Base-by-base conservation (phyloP, 1,139 yeast genomes). In the Wickerhamomyces sp. region DNA sequence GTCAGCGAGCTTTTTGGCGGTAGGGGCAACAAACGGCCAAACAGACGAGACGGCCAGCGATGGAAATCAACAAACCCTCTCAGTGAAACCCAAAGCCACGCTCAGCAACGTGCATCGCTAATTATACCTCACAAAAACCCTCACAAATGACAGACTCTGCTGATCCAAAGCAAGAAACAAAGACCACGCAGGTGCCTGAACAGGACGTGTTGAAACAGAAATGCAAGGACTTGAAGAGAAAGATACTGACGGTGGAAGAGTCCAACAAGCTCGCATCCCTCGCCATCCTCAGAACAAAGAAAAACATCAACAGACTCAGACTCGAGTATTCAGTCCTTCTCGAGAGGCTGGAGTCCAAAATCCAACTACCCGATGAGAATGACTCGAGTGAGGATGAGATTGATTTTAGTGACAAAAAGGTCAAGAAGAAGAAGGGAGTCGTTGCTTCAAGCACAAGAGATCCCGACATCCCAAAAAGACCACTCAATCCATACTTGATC, bases 381-480 rank as follows among this genome's bases (percentile, higher is more conserved):
- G 44, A 42, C 2, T 32, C 41, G 10, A 47, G 42, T 54, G 52
- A 33, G 18, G 41, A 40, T 23, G 46, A 43, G 4, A 38, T 40
- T 15, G 52, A 47, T 17, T 39, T 46, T n/a, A 36, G 31, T n/a
- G 52, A 48, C 50, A 41, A 56, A 45, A 42, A 49, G 36, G 33
- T 49, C 38, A 37, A 42, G 49, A 32, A 57, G 54, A 40, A 50
- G 47, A 28, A 61, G 57, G 28, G 60, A 48, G 35, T 64, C 41
- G 22, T 21, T 22, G 25, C 20, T 2, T 5, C 31, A 9, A 21
- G 20, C 6, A 16, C 5, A 12, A 72, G 88, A 51, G 95, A 85
- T 56, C 95, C 95, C 4, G 80, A 78, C 47, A 71, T 82, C 51
- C 96, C 96, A 13, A 85, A 85, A 50, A 70, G 94, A 49, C 95